Base-by-base conservation (phyloP, 495 filamentous ascomycete genomes). In the Podospora didyma region DNA sequence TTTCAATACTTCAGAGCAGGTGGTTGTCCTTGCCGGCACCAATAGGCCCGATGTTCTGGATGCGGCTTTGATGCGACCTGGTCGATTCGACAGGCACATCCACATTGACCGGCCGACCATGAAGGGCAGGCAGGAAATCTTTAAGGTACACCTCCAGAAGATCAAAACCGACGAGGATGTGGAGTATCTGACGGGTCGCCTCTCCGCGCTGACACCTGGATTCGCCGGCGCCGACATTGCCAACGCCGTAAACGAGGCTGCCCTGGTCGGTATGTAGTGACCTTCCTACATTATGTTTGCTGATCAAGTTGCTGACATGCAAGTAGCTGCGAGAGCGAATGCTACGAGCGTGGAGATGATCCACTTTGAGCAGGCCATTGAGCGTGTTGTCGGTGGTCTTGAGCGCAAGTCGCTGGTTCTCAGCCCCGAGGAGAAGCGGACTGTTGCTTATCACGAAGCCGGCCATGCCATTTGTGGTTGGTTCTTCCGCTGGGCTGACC, bases 381-480 rank as follows among this genome's bases (percentile, higher is more conserved):
- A 98, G 75, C 90, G 94, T 73, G 91, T 96, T 14, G 87, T 98
- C 61, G 94, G 91, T 66, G 94, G 94, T 58, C 79, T 98, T 1
- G 94, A 98, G 78, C 95, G 93, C 80, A 96, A 93, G 70, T 96
- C 91, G 4, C 80, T 97, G 26, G 91, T 98, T 22, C 85, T 98
- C 50, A 87, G 86, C 42, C 92, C 95, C 7, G 83, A 90, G 55
- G 95, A 98, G 77, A 97, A 97, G 84, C 85, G 80, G 59, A 93
- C 88, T 0, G 92, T 98, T 31, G 95, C 94, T 20, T 98, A 97
- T 72, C 94, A 98, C 75, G 94, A 98, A 77, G 94, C 94, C 52
- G 94, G 94, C 51, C 94, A 98, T 69, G 94, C 94, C 59, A 92
- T 98, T 69, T 98, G 95, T 74, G 94, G 94, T 57, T 98, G 94